phyloP scores from a whole-genome alignment of 73 alveolate species.

The Effrenium voratum region DNA sequence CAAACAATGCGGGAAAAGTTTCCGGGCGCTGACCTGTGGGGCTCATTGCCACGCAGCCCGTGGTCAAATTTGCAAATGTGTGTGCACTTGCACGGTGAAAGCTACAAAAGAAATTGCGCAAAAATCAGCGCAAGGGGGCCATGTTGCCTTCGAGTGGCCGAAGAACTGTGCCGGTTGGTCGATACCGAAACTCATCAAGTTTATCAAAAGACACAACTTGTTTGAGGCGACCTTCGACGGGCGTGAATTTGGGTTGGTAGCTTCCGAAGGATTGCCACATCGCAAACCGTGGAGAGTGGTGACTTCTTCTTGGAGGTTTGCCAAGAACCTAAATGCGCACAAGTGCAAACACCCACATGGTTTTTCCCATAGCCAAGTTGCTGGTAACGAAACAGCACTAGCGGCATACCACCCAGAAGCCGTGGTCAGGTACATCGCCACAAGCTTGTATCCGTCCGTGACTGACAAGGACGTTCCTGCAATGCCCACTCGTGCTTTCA shows the following conservation, averaged over 20 bases:
- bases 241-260: not conserved
- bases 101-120: too few species aligned
- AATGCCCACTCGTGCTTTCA: not conserved
- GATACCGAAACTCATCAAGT: not conserved
- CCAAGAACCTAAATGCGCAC: not conserved
- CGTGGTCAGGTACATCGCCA: too few species aligned
- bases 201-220: not conserved
- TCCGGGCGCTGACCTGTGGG: too few species aligned
- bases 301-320: not conserved
- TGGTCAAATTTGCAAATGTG: too few species aligned
- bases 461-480: not conserved
- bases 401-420: too few species aligned
- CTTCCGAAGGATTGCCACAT: not conserved
- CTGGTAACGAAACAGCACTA: not conserved
- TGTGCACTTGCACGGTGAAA: too few species aligned
- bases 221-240: not conserved
- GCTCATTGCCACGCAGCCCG: too few species aligned
- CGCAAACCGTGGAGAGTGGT: not conserved
- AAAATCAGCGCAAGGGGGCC: constrained; percentile 69
- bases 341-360: not conserved
- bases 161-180: not conserved
- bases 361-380: not conserved
- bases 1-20: too few species aligned
- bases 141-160: constrained; percentile 25
- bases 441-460: too few species aligned